Percentiles rank a stretch among this genome's conserved stretches.
Conservation (phyloP, 345 rosid genomes). For the Lumnitzera racemosa region DNA sequence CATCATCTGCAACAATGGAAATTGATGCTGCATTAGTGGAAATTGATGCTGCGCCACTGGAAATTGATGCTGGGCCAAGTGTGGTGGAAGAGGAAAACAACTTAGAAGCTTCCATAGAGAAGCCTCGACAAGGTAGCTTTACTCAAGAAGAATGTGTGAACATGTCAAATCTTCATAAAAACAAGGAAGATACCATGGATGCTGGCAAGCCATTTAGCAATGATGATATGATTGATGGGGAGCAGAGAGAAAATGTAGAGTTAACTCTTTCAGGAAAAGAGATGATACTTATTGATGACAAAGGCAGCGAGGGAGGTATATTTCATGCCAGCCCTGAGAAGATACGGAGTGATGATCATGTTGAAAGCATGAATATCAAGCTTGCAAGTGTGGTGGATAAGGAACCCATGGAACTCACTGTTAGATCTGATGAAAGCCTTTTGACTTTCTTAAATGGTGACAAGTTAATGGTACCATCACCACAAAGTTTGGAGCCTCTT, state of each 20-base stretch:
- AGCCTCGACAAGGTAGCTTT: slow-evolving; percentile 14
- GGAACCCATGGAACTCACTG: not conserved
- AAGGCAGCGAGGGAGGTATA: too few species aligned
- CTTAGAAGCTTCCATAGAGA: slow-evolving; percentile 18
- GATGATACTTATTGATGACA: not conserved
- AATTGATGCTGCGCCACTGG: slow-evolving; percentile 17
- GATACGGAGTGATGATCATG: not conserved
- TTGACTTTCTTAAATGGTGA: not conserved
- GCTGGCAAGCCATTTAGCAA: slow-evolving; percentile 12
- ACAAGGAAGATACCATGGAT: slow-evolving; percentile 20
- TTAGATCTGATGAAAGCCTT: not conserved
- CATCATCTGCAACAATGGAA: slow-evolving; percentile 13
- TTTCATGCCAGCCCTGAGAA: slow-evolving; percentile 4
- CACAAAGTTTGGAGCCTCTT: slow-evolving; percentile 2
- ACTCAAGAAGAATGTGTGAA: slow-evolving; percentile 12
- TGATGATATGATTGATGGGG: slow-evolving; percentile 18
- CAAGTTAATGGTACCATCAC: not conserved
- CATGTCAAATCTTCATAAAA: slow-evolving; percentile 10
- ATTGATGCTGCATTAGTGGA: slow-evolving; percentile 11
- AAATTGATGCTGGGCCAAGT: slow-evolving; percentile 22
- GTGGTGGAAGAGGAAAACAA: slow-evolving; percentile 7
- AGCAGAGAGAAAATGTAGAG: slow-evolving; percentile 19
- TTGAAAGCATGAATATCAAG: slow-evolving; percentile 4
- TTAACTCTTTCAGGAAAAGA: slow-evolving; percentile 2
- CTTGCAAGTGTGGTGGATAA: slow-evolving; percentile 1